Percentiles rank a stretch among this genome's conserved stretches.
phyloP scores from a whole-genome alignment of 2,329 filamentous ascomycete genomes.

The Colletotrichum lini region DNA sequence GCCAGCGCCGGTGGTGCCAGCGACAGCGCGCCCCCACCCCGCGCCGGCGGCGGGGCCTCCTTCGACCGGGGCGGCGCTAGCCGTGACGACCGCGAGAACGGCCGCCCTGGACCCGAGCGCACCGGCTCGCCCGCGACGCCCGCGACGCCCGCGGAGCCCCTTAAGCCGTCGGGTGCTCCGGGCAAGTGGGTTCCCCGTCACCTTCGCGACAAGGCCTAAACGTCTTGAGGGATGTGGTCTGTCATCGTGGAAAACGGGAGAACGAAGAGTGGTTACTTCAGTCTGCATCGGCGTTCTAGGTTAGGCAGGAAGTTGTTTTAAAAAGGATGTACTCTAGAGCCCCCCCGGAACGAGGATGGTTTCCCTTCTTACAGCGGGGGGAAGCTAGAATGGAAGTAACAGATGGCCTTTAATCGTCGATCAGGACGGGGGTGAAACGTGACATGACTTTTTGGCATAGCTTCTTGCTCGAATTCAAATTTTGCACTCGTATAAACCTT shows the following conservation, averaged over 20 bases:
- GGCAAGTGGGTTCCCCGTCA: constrained; percentile 73
- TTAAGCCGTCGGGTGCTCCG: constrained; percentile 66
- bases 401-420: constrained; percentile 40
- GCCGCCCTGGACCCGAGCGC: constrained; percentile 45
- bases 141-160: constrained; percentile 60
- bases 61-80: constrained; percentile 61
- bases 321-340: constrained; percentile 56
- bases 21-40: constrained; percentile 54
- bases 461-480: constrained; percentile 24
- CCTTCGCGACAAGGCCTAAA: constrained; percentile 56
- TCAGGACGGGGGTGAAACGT: constrained; percentile 37
- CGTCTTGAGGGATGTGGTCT: constrained; percentile 52
- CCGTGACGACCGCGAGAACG: constrained; percentile 59
- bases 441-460: constrained; percentile 39
- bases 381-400: constrained; percentile 45
- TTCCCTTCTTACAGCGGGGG: constrained; percentile 49
- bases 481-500: neutral
- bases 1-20: constrained; percentile 51
- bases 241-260: constrained; percentile 24
- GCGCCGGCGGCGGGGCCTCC: constrained; percentile 56
- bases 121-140: constrained; percentile 59
- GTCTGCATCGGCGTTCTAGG: constrained; percentile 57
- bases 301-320: constrained; percentile 50
- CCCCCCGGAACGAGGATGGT: constrained; percentile 49
- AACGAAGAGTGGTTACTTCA: constrained; percentile 36